Conservation (phyloP, 257 asterid genomes). For the Scutellaria baicalensis region DNA sequence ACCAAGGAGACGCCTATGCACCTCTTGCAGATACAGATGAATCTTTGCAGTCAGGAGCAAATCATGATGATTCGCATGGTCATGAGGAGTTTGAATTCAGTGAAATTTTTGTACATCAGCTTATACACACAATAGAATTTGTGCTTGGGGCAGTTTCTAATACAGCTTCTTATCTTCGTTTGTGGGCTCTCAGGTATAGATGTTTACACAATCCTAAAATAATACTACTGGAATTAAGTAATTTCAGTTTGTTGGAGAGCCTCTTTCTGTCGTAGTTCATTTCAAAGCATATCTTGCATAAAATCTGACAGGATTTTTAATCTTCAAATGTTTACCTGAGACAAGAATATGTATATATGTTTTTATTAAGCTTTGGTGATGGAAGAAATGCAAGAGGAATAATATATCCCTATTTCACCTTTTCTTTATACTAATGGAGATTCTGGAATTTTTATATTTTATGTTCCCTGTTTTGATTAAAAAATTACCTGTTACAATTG, state of each 20-base stretch:
- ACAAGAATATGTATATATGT: not conserved
- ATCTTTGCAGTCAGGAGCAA: slow-evolving; percentile 65
- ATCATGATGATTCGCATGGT: slow-evolving; percentile 68
- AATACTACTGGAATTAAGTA: slow-evolving; percentile 1
- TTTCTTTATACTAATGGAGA: not conserved
- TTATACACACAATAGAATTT: slow-evolving; percentile 95
- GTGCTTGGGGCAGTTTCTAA: slow-evolving; percentile 99
- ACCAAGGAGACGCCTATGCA: slow-evolving; percentile 72
- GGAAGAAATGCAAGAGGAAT: slow-evolving; percentile 1
- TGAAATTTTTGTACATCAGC: slow-evolving; percentile 93
- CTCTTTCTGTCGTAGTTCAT: not conserved
- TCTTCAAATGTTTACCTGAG: slow-evolving; percentile 6
- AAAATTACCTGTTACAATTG: not conserved
- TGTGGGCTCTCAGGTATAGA: slow-evolving; percentile 97
- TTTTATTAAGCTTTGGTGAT: not conserved
- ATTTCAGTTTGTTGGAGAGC: not conserved
- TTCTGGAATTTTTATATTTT: not conserved
- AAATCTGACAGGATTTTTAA: not conserved
- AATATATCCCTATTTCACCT: not conserved
- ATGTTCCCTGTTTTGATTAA: not conserved
- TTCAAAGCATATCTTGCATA: not conserved
- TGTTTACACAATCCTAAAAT: slow-evolving; percentile 7
- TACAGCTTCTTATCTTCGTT: slow-evolving; percentile 98
- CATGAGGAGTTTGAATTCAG: slow-evolving; percentile 97
- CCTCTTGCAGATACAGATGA: slow-evolving; percentile 70